Evolutionary conservation across 257 asterid species (phyloP), one percentile per base, ranked within the genome.

Genomic region (Catharanthus roseus): DNA sequence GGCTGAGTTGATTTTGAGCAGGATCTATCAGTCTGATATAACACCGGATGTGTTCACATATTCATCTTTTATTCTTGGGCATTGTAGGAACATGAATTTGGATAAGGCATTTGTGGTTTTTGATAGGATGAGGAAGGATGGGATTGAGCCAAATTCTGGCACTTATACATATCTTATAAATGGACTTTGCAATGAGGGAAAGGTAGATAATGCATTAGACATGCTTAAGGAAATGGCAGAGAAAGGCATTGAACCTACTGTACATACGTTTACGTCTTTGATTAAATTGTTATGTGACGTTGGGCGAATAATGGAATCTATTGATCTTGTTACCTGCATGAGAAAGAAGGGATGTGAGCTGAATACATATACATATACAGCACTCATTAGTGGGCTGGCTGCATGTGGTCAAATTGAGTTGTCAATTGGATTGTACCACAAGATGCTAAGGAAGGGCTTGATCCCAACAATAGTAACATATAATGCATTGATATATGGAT

Each of bases 31-130:
- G 79, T 80, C 73, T 18, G 92, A 82, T 23, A 65, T 93, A 82
- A 61, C 65, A 60, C 96, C 98, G 2, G 97, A 93, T 79, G 97
- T 86, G 31, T 93, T 90, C 78, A 89, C 98, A 3, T 89, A 75
- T 69, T 86, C 97, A 3, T 90, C 95, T 44, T 77, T 93, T 74
- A 86, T 93, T 79, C 90, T 90, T 44, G 97, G 98, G 74, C 87
- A 90, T 60, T 89, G 98, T 81, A 85, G 96, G 86, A 89, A 79
- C 63, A 63, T 74, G 67, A 77, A 83, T 71, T 75, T 90, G 86
- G 95, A 80, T 80, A 83, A 72, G 74, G 96, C 97, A 21, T 89
- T 79, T 78, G 73, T 41, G 49, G 79, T 89, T 75, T 93, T 93
- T 69, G 88, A 81, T 79, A 75, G 84, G 81, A 93, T 93, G 98